These are phyloP conservation scores for Aquilaria sinensis DNA, from an alignment of 345 rosid genomes.

Conservation along the genomic window DNA sequence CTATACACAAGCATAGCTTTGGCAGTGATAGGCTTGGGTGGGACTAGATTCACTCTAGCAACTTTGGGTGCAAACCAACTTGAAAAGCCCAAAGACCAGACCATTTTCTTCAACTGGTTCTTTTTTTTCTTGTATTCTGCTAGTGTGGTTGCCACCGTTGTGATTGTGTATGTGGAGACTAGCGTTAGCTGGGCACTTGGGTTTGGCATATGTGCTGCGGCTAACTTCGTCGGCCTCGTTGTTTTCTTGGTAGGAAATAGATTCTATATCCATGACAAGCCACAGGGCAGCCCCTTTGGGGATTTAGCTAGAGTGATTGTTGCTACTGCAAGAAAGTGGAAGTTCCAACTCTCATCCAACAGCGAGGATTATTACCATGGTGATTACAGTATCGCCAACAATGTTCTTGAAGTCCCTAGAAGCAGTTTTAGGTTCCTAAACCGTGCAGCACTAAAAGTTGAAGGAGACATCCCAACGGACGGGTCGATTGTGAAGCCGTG, in stretches of 20 bases:
- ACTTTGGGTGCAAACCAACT: conserved; percentile 24
- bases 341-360: conserved; percentile 18
- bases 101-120: conserved; percentile 22
- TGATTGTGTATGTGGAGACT: conserved; percentile 16
- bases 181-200: conserved; percentile 24
- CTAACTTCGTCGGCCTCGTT: conserved; percentile 24
- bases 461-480: conserved; percentile 22
- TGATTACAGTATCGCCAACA: neutral
- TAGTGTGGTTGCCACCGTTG: conserved; percentile 2
- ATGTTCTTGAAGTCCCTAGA: conserved; percentile 7
- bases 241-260: conserved; percentile 33
- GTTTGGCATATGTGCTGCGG: conserved; percentile 15
- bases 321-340: conserved; percentile 35
- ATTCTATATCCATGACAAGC: conserved; percentile 25
- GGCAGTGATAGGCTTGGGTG: conserved; percentile 16
- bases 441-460: conserved; percentile 35
- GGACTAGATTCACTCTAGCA: conserved; percentile 19
- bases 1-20: conserved; percentile 8
- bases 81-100: conserved; percentile 11
- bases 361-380: conserved; percentile 27
- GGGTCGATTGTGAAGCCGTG: neutral
- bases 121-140: conserved; percentile 7
- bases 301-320: conserved; percentile 34
- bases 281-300: conserved; percentile 42
- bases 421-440: conserved; percentile 40